Base-by-base conservation (phyloP, 352 stramenopile genomes). In the Phytophthora parvispora region DNA sequence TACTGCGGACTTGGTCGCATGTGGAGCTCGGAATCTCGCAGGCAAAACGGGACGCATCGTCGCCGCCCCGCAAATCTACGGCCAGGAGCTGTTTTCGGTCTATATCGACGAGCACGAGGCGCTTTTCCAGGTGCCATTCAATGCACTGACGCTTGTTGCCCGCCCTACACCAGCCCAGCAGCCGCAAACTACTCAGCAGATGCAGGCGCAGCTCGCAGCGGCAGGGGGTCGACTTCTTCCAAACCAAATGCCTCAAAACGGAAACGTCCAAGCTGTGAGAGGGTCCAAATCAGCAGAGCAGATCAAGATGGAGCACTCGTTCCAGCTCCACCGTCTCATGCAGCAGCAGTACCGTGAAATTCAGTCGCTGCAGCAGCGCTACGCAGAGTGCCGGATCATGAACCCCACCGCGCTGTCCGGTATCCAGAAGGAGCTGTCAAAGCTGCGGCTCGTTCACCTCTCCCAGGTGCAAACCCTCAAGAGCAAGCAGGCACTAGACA, bases 341-440 rank as follows among this genome's bases (percentile, higher is more conserved):
- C 89, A 96, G 63, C 84, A 96, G 51, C 89, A 96, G 72, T 96
- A 94, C 57, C 85, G 87, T 31, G 89, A 96, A 69, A 96, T 96
- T 50, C 89, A 96, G 42, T 84, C 93, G 8, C 63, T 96, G 25
- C 89, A 96, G 74, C 88, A 96, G 55, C 85, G 90, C 29, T 93
- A 96, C 71, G 89, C 87, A 18, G 89, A 96, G 51, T 92, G 84
- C 49, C 76, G 89, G 1, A 58, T 94, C 7, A 75, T 85, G 38
- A 91, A 96, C 57, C 87, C 89, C 2, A 77, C 83, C 2, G 87
- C 89, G n/a, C 67, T 96, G 27, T 79, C 87, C 18, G 84, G 84
- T 9, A 93, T 96, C 48, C 89, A 94, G 56, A 93, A 96, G 58
- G 87, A 94, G 31, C 73, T 94, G 15, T 94, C 89, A 12, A 94